Percentiles rank a stretch among this genome's conserved stretches.
These are phyloP conservation scores for Discostella stelligera DNA, from an alignment of 352 stramenopile species.

Conservation along the genomic window DNA sequence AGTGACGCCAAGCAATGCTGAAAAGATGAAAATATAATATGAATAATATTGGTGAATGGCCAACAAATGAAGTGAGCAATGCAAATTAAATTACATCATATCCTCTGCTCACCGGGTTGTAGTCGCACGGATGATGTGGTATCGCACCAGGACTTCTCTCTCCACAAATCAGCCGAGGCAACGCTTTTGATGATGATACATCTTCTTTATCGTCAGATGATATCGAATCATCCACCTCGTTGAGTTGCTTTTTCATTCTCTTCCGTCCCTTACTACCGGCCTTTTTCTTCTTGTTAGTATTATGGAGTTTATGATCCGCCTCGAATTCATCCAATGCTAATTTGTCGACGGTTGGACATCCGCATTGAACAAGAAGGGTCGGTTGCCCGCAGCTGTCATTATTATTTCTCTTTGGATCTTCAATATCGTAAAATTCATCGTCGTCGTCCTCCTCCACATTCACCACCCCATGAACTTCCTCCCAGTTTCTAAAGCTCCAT, in stretches of 20 bases:
- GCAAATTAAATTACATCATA: background rate
- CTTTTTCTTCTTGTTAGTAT: constrained; percentile 21
- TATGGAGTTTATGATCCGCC: constrained; percentile 17
- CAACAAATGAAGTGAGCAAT: background rate
- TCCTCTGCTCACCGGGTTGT: constrained; percentile 64
- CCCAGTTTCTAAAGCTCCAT: constrained; percentile 15
- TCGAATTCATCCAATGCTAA: constrained; percentile 39
- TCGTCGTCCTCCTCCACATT: constrained; percentile 29
- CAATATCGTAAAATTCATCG: background rate
- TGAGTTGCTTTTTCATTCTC: constrained; percentile 5
- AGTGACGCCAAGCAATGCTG: constrained; percentile 69
- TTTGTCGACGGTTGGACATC: constrained; percentile 43
- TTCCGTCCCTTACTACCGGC: constrained; percentile 27
- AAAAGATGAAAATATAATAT: constrained; percentile 4
- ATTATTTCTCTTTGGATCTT: background rate
- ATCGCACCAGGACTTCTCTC: constrained; percentile 18
- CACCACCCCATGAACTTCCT: constrained; percentile 7
- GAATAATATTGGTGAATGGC: background rate
- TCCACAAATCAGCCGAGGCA: constrained; percentile 39
- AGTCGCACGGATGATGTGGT: constrained; percentile 58
- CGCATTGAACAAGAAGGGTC: constrained; percentile 23
- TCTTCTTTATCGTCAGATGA: constrained; percentile 19
- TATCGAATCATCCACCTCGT: constrained; percentile 13
- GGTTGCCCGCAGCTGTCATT: constrained; percentile 7
- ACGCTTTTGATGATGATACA: background rate